Evolutionary conservation across 805 yeast species (phyloP), one percentile per base, ranked within the genome.

Genomic region (Ogataea polymorpha): DNA sequence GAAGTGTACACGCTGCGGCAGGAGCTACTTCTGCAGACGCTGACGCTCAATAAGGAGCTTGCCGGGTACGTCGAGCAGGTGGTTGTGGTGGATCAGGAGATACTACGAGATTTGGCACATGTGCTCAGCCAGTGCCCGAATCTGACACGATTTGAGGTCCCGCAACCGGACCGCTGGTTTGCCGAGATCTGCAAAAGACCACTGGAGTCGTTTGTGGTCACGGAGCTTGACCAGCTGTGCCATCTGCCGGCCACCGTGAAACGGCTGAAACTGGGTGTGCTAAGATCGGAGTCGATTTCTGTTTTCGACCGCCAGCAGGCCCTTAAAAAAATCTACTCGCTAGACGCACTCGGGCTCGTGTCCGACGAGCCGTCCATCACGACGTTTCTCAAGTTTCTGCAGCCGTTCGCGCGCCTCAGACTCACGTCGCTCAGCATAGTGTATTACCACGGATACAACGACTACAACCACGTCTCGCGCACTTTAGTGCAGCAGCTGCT

Each of bases 381-480:
- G 6, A 51, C 65, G 15, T 52, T 74, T 6, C 49, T 74, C 13
- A 55, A 65, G 27, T 50, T 46, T 14, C 28, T 70, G 3, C 42
- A 39, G 32, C 42, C 37, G 24, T 27, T 39, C 12, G 32, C 32
- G 1, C 8, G 8, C 6, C 27, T 32, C 14, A 6, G 20, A 10
- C 10, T 57, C 3, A 55, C 58, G 11, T 24, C 42, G 18, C 50
- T 77, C 24, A 66, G 65, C 28, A 52, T 77, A 28, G 63, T 69
- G 27, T 70, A 70, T 43, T 67, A 70, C 29, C 81, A 77, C 50
- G 75, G 73, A 1, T 58, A 66, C 21, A 66, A 62, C 30, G 71
- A 71, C 42, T 66, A 67, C 47, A 68, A 66, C 45, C 49, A 65
- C 3, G 52, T 56, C 2, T 50, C 64, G 23, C 48, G 68, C 30